Evolutionary conservation across 176 grass and related monocot genomes (phyloP), one percentile per base, ranked within the genome.

Genomic region (Coix lacrymajobi): DNA sequence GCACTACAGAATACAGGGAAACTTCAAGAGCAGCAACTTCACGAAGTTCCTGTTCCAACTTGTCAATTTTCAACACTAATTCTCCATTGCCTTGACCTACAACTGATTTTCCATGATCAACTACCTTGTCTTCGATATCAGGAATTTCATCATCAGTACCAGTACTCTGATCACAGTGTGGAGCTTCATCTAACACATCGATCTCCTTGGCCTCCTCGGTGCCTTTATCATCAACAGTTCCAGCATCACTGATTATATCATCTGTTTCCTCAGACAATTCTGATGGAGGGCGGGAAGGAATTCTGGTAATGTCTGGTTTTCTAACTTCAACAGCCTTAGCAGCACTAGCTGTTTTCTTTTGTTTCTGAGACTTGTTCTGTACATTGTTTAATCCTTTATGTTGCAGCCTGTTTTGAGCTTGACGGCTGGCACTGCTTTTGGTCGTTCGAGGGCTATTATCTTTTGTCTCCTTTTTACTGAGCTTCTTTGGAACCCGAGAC

Each of bases 131-230:
- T 89, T 94, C 93, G 75, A 84, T 92, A 58, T 96, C 93, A 89
- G 83, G 74, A 85, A 85, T 92, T 79, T 99, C 97, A 56, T 94
- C 90, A 81, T 99, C 97, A 78, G 97, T 99, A 61, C 91, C 94
- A 40, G 84, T 94, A 90, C 97, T 96, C 83, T 90, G 89, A 79
- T 99, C 91, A 34, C 97, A 99, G 11, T 87, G 88, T 34, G 97
- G 93, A 80, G 91, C 93, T 85, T 96, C 97, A 81, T 99, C 93
- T 64, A 95, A 54, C 33, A 99, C 89, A 92, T 99, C 91, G 14
- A 99, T 96, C 83, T 99, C 97, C 88, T 92, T 99, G 26, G 86
- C 89, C 76, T 99, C 97, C 78, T 92, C 92, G 2, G 61, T 95
- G 71, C 76, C 90, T 90, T 81, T 91, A 91, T 91, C 88, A 46